These are phyloP conservation scores for Paramecium bursaria DNA, from an alignment of 73 alveolate species.

Conservation along the genomic window DNA sequence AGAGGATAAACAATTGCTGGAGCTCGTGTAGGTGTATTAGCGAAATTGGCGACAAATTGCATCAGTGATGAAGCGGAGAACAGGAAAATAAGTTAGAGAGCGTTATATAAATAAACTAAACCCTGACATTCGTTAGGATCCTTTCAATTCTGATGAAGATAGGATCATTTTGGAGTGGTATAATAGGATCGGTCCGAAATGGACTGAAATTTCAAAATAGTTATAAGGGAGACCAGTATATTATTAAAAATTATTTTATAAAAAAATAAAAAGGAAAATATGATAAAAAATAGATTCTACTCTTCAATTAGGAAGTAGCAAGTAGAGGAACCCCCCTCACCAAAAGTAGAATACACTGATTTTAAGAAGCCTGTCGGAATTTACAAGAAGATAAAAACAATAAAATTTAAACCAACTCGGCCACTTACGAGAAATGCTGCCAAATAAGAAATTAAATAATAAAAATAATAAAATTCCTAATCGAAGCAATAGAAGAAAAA, in stretches of 20 bases:
- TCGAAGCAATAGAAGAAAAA: too few relatives aligned
- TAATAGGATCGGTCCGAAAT: slow-evolving; percentile 70
- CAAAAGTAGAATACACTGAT: not conserved
- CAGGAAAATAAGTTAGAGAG: slow-evolving; percentile 60
- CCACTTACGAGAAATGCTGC: too few relatives aligned
- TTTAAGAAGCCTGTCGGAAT: too few relatives aligned
- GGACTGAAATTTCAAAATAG: slow-evolving; percentile 74
- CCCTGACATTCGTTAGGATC: slow-evolving; percentile 41
- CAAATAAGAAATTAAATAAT: too few relatives aligned
- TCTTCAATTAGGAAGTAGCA: slow-evolving; percentile 31
- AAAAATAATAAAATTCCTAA: too few relatives aligned
- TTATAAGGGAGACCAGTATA: slow-evolving; percentile 63
- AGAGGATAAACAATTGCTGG: slow-evolving; percentile 7
- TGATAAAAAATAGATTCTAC: slow-evolving; percentile 49
- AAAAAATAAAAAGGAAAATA: slow-evolving; percentile 37
- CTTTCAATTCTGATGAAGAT: slow-evolving; percentile 74
- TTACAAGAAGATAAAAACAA: too few relatives aligned
- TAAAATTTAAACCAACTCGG: too few relatives aligned
- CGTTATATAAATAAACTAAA: slow-evolving; percentile 43
- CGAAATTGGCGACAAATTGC: slow-evolving; percentile 61
- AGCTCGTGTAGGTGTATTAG: slow-evolving; percentile 16
- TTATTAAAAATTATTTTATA: not conserved
- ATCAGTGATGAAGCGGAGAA: slow-evolving; percentile 39
- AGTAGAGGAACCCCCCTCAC: too few relatives aligned
- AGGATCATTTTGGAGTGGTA: slow-evolving; percentile 68